Evolutionary conservation across 192 early-diverging fungal species (phyloP).

Genomic region (Coemansia sp.): DNA sequence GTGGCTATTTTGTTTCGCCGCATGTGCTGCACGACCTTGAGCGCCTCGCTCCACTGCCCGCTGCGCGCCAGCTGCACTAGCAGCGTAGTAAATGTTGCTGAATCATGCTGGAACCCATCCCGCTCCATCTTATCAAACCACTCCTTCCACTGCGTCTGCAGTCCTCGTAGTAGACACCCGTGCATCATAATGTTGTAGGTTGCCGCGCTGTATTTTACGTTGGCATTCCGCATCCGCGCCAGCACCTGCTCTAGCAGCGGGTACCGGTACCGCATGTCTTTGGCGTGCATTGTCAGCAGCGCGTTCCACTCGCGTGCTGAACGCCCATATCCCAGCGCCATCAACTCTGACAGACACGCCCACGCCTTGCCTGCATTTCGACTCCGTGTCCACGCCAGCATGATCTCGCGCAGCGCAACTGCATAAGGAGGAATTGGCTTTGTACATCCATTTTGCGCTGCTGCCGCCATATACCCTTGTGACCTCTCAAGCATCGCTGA

Average conservation of each 20-base stretch:
- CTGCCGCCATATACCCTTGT: not conserved
- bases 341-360: conserved; percentile 15
- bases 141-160: conserved; percentile 18
- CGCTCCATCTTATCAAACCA: conserved; percentile 27
- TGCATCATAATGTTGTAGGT: conserved; percentile 45
- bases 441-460: not conserved
- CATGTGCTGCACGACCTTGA: conserved; percentile 18
- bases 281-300: conserved; percentile 36
- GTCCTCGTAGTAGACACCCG: conserved; percentile 30
- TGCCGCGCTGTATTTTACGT: conserved; percentile 14
- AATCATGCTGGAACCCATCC: conserved; percentile 14
- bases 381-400: conserved; percentile 34
- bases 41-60: conserved; percentile 38
- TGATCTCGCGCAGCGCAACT: conserved; percentile 19
- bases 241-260: conserved; percentile 27
- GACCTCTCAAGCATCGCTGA: conserved; percentile 9
- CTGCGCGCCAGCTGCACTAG: conserved; percentile 18
- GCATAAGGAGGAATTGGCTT: conserved; percentile 12
- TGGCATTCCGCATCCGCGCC: conserved; percentile 21
- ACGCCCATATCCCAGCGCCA: conserved; percentile 17
- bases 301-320: conserved; percentile 37
- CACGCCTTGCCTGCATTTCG: conserved; percentile 21
- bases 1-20: conserved; percentile 6
- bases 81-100: conserved; percentile 19
- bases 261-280: conserved; percentile 35